Evolutionary conservation across 257 asterid genomes (phyloP), one percentile per base, ranked within the genome.

Genomic region (Petunia axillaris): DNA sequence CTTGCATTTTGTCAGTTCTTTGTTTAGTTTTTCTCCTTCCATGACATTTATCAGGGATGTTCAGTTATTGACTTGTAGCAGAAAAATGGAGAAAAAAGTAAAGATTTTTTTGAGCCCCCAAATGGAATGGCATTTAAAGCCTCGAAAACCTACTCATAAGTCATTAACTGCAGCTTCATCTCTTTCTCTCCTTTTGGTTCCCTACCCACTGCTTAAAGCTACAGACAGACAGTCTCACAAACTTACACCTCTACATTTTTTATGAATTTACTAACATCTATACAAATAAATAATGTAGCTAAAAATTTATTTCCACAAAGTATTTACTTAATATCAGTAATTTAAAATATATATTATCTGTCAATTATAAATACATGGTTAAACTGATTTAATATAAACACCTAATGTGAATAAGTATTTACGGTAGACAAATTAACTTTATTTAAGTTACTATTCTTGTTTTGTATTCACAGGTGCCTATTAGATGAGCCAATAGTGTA

Each of bases 151-250:
- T 54, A 54, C 13, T 15, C 25, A 25, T 25, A 25, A 25, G 25
- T 15, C 63, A 15, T 57, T 57, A 57, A 57, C 35, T 57, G 36
- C 63, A 15, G 36, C 63, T 57, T 55, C 64, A 66, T 39, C 55
- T 53, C 3, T 65, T 37, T 11, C 52, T 37, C 11, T 66, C 9
- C 75, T 39, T 66, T 40, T 66, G 11, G 78, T 86, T 87, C 71
- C 81, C 85, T 87, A 84, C 81, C 93, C 90, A 68, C 87, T 76
- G 87, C 84, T 83, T 85, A 62, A 25, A 43, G 40, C 2, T 78
- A 80, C 53, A 77, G 80, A 83, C 86, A 81, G 88, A 14, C 35
- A 15, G 36, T 57, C 62, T 57, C 8, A 15, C 25, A 57, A 57
- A 57, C 84, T 68, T 60, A 35, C 46, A 3, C 16, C 77, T 25